Evolutionary conservation across 2,329 filamentous ascomycete species (phyloP).

Genomic region (Ophiocordyceps camponoti-leonardi): DNA sequence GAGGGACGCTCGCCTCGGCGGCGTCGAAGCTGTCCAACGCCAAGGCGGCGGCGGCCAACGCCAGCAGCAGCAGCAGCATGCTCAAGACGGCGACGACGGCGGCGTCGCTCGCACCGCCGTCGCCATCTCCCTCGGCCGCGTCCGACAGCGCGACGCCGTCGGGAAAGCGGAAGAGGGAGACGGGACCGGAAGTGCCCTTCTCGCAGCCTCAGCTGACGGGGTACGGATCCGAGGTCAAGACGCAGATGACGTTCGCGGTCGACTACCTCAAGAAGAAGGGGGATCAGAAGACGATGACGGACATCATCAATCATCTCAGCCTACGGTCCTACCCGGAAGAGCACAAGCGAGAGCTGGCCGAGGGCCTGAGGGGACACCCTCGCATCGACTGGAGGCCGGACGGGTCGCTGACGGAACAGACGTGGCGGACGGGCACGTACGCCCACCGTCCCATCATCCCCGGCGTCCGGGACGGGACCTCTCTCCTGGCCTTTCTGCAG

Average conservation of each 20-base stretch:
- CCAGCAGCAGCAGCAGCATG: slow-evolving; percentile 11
- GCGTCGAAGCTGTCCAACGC: slow-evolving; percentile 41
- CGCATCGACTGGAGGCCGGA: slow-evolving; percentile 40
- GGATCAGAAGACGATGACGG: slow-evolving; percentile 49
- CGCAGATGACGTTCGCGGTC: slow-evolving; percentile 75
- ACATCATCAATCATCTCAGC: slow-evolving; percentile 68
- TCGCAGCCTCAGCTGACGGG: slow-evolving; percentile 63
- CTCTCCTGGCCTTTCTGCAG: slow-evolving; percentile 69
- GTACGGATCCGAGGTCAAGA: slow-evolving; percentile 66
- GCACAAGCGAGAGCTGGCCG: slow-evolving; percentile 45
- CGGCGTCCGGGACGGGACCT: slow-evolving; percentile 59
- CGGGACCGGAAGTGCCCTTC: slow-evolving; percentile 37
- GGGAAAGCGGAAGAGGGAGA: slow-evolving; percentile 43
- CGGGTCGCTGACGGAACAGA: slow-evolving; percentile 43
- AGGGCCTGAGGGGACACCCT: slow-evolving; percentile 48
- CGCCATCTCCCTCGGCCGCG: slow-evolving; percentile 40
- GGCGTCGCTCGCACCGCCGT: slow-evolving; percentile 35
- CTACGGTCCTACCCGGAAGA: slow-evolving; percentile 45
- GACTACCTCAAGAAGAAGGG: slow-evolving; percentile 63
- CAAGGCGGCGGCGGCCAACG: not conserved
- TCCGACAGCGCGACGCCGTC: slow-evolving; percentile 46
- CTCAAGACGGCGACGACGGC: slow-evolving; percentile 18
- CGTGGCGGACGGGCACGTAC: slow-evolving; percentile 56
- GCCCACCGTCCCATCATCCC: slow-evolving; percentile 66
- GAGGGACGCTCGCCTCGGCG: slow-evolving; percentile 43